These are phyloP conservation scores for Echinosophora koreensis DNA, from an alignment of 306 rosid genomes.

Conservation along the genomic window DNA sequence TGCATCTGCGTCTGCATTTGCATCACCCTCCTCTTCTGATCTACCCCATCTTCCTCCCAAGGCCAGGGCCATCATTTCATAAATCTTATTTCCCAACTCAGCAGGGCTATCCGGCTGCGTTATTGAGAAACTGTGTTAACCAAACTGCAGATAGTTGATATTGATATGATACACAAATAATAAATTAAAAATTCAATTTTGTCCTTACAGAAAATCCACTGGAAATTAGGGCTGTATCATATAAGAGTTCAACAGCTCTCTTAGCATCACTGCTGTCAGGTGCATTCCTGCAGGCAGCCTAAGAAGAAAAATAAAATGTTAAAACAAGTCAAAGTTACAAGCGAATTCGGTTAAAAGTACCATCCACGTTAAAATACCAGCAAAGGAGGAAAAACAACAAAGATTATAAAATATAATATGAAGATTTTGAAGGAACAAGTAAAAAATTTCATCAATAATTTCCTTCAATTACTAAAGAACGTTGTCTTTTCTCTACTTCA, in stretches of 20 bases:
- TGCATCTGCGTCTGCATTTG: constrained; percentile 40
- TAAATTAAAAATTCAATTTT: not conserved
- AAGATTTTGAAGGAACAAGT: too few species aligned
- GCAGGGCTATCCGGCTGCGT: constrained; percentile 99
- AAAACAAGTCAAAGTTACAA: constrained; percentile 3
- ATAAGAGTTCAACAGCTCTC: constrained; percentile 90
- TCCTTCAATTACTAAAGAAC: too few species aligned
- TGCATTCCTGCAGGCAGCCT: constrained; percentile 97
- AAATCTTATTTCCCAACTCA: constrained; percentile 89
- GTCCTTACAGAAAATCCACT: constrained; percentile 91
- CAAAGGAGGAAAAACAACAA: too few species aligned
- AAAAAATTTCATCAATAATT: too few species aligned
- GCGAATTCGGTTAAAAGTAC: constrained; percentile 6
- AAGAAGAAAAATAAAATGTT: constrained; percentile 35
- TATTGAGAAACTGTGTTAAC: constrained; percentile 17
- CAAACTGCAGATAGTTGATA: not conserved
- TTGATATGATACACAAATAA: not conserved
- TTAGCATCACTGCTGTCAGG: constrained; percentile 87
- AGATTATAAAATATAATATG: too few species aligned
- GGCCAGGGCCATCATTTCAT: constrained; percentile 97
- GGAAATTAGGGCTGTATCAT: constrained; percentile 89
- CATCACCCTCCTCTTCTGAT: constrained; percentile 62
- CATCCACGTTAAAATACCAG: not conserved
- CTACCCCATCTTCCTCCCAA: constrained; percentile 99
- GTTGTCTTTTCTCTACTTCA: not conserved